Evolutionary conservation across 768 basidiomycete genomes (phyloP).

Genomic region (Dictyophora rubrovolvata): DNA sequence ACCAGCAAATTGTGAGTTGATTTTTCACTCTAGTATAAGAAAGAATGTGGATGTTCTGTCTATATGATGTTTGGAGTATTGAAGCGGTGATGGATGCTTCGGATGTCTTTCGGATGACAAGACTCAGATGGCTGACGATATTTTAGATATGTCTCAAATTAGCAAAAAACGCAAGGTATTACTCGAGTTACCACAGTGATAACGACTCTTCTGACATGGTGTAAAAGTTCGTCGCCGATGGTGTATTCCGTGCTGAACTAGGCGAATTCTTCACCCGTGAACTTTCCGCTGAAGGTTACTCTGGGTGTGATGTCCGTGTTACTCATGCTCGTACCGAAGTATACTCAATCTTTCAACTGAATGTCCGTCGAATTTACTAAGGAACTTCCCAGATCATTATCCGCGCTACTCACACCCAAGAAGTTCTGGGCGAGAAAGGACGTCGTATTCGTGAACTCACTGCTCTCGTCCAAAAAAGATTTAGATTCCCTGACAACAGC

Average conservation of each 20-base stretch:
- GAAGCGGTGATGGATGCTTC: neutral
- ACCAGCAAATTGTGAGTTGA: neutral
- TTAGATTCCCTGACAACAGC: constrained; percentile 99
- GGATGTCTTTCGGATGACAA: constrained; percentile 3
- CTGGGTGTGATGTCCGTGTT: constrained; percentile 98
- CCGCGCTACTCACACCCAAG: constrained; percentile 98
- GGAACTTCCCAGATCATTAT: constrained; percentile 74
- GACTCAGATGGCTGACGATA: constrained; percentile 2
- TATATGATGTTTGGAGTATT: neutral
- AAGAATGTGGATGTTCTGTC: neutral
- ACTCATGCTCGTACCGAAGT: constrained; percentile 99
- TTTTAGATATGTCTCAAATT: constrained; percentile 69
- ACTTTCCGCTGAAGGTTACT: constrained; percentile 98
- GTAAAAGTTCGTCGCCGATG: constrained; percentile 81
- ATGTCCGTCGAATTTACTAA: neutral
- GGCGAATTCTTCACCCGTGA: constrained; percentile 98
- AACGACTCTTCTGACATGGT: neutral
- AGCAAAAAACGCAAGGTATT: constrained; percentile 86
- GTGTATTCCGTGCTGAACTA: constrained; percentile 98
- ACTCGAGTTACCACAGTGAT: too few species aligned
- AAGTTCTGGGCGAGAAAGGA: constrained; percentile 98
- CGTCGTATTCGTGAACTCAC: constrained; percentile 99
- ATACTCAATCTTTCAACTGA: constrained; percentile 2
- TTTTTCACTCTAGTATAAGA: neutral
- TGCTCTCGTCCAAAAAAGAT: constrained; percentile 95